A percentile compares a stretch with the other conserved stretches of the same genome.
phyloP scores from a whole-genome alignment of 768 basidiomycete genomes.

The Mycena filopes region DNA sequence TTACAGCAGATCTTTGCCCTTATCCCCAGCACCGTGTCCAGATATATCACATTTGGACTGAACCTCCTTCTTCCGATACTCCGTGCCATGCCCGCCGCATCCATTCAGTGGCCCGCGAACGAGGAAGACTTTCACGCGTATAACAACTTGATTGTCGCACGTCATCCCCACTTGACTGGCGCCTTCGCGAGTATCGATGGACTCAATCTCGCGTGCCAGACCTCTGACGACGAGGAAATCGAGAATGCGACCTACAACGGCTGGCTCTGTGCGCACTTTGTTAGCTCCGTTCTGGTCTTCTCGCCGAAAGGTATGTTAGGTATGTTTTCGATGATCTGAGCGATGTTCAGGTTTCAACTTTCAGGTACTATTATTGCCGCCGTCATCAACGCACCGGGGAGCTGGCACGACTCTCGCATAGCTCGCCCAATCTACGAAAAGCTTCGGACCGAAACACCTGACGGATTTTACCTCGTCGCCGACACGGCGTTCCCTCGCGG shows the following conservation, averaged over 20 bases:
- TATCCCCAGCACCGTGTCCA: conserved; percentile 47
- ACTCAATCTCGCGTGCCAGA: conserved; percentile 21
- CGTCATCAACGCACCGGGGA: conserved; percentile 36
- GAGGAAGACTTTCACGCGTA: conserved; percentile 41
- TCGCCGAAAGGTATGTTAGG: not conserved
- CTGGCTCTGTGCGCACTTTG: conserved; percentile 36
- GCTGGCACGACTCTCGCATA: conserved; percentile 49
- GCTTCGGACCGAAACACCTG: conserved; percentile 39
- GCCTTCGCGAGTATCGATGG: conserved; percentile 45
- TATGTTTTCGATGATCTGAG: too few relatives aligned
- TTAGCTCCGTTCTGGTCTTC: conserved; percentile 42
- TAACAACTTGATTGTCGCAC: conserved; percentile 38
- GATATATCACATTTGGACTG: conserved; percentile 48
- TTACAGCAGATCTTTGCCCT: conserved; percentile 54
- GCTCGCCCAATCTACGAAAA: conserved; percentile 35
- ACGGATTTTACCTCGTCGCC: conserved; percentile 44
- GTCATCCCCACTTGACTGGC: conserved; percentile 39
- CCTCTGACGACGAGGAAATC: conserved; percentile 39
- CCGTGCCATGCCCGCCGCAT: conserved; percentile 39
- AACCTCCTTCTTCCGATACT: conserved; percentile 45
- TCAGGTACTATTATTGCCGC: not conserved
- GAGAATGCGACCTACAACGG: too few relatives aligned
- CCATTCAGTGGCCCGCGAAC: conserved; percentile 40
- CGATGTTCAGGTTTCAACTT: not conserved
- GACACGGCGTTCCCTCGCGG: conserved; percentile 49